Evolutionary conservation across 768 basidiomycete genomes (phyloP), one percentile per base, ranked within the genome.

Genomic region (Lentinula aciculospora): DNA sequence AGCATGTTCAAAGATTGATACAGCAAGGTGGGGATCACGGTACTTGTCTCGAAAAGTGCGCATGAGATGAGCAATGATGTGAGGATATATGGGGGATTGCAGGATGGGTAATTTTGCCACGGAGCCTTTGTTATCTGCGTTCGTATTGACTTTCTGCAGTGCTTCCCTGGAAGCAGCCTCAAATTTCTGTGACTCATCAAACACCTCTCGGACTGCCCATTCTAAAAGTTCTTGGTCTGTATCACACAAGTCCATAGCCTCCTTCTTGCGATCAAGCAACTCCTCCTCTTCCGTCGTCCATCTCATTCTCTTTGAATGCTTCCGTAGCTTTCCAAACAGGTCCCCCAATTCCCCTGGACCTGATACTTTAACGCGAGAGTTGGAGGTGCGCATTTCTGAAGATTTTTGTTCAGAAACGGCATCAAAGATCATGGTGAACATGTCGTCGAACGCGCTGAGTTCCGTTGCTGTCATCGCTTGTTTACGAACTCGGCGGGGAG

Each of bases 1-100:
- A 0, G 92, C 89, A 68, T 94, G 80, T 50, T 86, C 76, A 74
- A 97, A 98, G 25, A 96, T 79, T 19, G 86, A 78, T 17, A 98
- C 79, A 1, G 94, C 86, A 27, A 93, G 78, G 64, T 92, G 80
- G 1, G 94, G 93, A 59, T 94, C 86, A 17, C 70, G 70, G 69
- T 89, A 94, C 51, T 83, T 86, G 63, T 86, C 87, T 23, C 94
- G 83, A 67, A 94, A 88, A 10, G 82, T 77, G 27, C 76, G 76
- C 81, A 97, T 92, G 56, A 94, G 82, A 46, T 81, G 77, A 4
- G 89, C 85, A 57, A 97, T 77, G 32, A 94, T 73, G 61, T 85
- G 79, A 0, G 92, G 84, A 66, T 95, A 96, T 19, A 82, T 76
- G 0, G 81, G 76, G 8, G 84, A 81, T 59, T 86, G 86, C 7